Evolutionary conservation across 345 rosid species (phyloP), one percentile per base, ranked within the genome.

Genomic region (Eutrema japonicum): DNA sequence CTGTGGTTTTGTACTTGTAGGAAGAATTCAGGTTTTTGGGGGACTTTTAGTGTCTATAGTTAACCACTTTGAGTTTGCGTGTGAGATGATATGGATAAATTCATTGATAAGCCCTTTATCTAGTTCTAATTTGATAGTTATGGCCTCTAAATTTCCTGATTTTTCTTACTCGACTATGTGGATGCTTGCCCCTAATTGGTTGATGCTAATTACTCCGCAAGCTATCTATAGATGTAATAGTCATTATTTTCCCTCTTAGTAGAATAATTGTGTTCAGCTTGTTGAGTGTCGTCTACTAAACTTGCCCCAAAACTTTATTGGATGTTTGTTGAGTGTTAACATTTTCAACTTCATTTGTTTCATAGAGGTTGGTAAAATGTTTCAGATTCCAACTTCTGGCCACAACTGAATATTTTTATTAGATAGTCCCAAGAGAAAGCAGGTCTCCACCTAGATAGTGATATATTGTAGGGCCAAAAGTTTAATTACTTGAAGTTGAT

Each of bases 321-420:
- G 5, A 51, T 9, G 8, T 16, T 22, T 14, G 57, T 45, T 42
- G 32, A 51, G 41, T 68, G 70, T 26, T 53, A 58, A 45, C 29
- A 26, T 51, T 35, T 27, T 45, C 27, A 60, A 36, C 45, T 47
- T 65, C 77, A 18, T 73, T 47, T 65, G 10, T 37, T 43, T 51
- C 37, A 61, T 60, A 51, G 29, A 42, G 55, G 68, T 52, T 63
- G 62, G 54, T 32, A 11, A 22, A 12, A 32, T 18, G 14, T 52
- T 50, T 51, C 4, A 62, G 54, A 72, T 61, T 40, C 27, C 14
- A 72, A 52, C 35, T 61, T 38, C 40, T 73, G 29, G 33, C n/a
- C 48, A 50, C 41, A 48, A 35, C 35, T 10, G 47, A 46, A 27
- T 16, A 12, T 10, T 43, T 54, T 11, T 12, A 10, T 53, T 45